Evolutionary conservation across 169 alveolate species (phyloP), one percentile per base, ranked within the genome.

Genomic region (Eimeria praecox): DNA sequence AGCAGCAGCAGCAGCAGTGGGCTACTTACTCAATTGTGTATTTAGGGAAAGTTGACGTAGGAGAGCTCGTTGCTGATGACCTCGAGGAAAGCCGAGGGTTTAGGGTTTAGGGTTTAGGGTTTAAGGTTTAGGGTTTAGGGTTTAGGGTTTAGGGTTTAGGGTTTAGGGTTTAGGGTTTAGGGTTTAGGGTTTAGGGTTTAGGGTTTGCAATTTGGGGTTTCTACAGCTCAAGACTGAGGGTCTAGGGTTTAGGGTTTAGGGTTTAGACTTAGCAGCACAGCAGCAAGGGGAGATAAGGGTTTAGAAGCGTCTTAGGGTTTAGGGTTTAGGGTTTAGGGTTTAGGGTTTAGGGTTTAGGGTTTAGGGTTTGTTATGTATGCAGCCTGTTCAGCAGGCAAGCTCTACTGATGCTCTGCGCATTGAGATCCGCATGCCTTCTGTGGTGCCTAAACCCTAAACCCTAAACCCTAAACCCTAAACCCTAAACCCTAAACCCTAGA

Each of bases 1-100:
- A 33, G 83, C 83, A 33, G 83, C 83, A 73, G 42, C 83, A n/a
- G 83, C 83, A 73, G 44, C 46, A n/a, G 30, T 73, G 83, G 83
- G 83, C 83, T 2, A 73, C 83, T 40, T 30, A 73, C 18, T 73
- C 83, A 14, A 38, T 73, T n/a, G 83, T 73, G 18, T 73, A 73
- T 73, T n/a, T 30, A 9, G 83, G 83, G 54, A 38, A 73, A 30
- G 83, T 30, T 73, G 83, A 38, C 3, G 38, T 73, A 4, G 83
- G 83, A 73, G 83, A 73, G 30, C 38, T 73, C 44, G 83, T 38
- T 18, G n/a, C 83, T 73, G 54, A 73, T 73, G 83, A 73, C 20
- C 44, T 73, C 42, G 49, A 73, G 38, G 83, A 20, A 73, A 30
- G 83, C 49, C 44, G 30, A 73, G 38, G 46, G n/a, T 38, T 33